phyloP scores from a whole-genome alignment of 108 stramenopile species.

The Cyclotella sp. region DNA sequence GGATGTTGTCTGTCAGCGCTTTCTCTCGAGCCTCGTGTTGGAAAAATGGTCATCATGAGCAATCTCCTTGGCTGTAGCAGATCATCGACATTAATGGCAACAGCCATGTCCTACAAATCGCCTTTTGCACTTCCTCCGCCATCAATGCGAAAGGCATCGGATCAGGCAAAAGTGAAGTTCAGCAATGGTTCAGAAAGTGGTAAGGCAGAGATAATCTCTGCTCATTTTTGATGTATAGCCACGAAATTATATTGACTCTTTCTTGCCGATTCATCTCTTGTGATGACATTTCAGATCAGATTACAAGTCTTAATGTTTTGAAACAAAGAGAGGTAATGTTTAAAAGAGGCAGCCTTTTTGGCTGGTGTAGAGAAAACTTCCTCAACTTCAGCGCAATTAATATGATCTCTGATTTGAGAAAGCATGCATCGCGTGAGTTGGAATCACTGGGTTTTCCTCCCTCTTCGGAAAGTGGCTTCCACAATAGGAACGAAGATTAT shows the following conservation, averaged over 20 bases:
- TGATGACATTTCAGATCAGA: constrained; percentile 48
- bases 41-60: constrained; percentile 82
- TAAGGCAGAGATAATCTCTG: background rate
- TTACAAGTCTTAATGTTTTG: constrained; percentile 66
- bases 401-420: constrained; percentile 72
- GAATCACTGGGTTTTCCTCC: constrained; percentile 59
- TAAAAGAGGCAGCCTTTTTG: constrained; percentile 46
- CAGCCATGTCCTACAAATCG: constrained; percentile 68
- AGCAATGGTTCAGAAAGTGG: constrained; percentile 68
- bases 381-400: constrained; percentile 61
- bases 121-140: constrained; percentile 72
- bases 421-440: constrained; percentile 65
- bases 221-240: background rate
- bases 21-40: constrained; percentile 70
- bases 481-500: constrained; percentile 67
- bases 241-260: background rate
- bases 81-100: constrained; percentile 67
- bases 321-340: constrained; percentile 53
- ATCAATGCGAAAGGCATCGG: constrained; percentile 53
- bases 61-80: constrained; percentile 67
- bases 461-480: constrained; percentile 44
- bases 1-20: constrained; percentile 70
- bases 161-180: constrained; percentile 60
- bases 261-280: background rate
- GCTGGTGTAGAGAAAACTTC: constrained; percentile 70